A percentile compares a stretch with the other conserved stretches of the same genome.
phyloP scores from a whole-genome alignment of 2,329 filamentous ascomycete species.

The Plectosphaerella cucumerina region DNA sequence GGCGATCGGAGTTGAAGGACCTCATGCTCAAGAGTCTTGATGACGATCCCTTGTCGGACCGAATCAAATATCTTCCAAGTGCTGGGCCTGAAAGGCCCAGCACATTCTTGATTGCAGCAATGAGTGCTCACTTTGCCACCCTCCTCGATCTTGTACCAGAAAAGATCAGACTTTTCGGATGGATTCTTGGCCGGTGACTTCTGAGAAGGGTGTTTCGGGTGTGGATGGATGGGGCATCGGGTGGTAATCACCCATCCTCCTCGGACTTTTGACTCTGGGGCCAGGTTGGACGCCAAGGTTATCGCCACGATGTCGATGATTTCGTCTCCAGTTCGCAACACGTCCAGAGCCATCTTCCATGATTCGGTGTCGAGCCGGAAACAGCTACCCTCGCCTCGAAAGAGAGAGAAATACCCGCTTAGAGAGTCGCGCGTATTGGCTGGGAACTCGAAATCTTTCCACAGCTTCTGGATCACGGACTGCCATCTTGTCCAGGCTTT shows the following conservation, averaged over 20 bases:
- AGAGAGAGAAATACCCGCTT: not conserved
- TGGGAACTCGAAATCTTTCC: conserved; percentile 1
- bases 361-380: not conserved
- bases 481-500: not conserved
- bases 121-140: conserved; percentile 1
- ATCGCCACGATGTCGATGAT: conserved; percentile 6
- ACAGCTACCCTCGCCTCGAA: conserved; percentile 3
- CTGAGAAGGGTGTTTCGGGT: too few relatives aligned
- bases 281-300: not conserved
- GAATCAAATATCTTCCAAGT: conserved; percentile 3
- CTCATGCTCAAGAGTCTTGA: conserved; percentile 6
- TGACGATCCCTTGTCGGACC: not conserved
- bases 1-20: not conserved
- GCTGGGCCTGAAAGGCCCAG: not conserved
- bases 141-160: conserved; percentile 1
- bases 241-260: conserved; percentile 3
- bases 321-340: not conserved
- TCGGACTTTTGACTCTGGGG: not conserved
- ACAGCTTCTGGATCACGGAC: not conserved
- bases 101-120: conserved; percentile 8
- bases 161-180: not conserved
- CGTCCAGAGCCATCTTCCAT: conserved; percentile 5
- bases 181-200: too few relatives aligned
- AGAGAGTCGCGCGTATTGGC: not conserved
- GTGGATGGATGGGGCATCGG: not conserved